phyloP scores from a whole-genome alignment of 2,329 filamentous ascomycete species.

The Pseudopithomyces maydicus region DNA sequence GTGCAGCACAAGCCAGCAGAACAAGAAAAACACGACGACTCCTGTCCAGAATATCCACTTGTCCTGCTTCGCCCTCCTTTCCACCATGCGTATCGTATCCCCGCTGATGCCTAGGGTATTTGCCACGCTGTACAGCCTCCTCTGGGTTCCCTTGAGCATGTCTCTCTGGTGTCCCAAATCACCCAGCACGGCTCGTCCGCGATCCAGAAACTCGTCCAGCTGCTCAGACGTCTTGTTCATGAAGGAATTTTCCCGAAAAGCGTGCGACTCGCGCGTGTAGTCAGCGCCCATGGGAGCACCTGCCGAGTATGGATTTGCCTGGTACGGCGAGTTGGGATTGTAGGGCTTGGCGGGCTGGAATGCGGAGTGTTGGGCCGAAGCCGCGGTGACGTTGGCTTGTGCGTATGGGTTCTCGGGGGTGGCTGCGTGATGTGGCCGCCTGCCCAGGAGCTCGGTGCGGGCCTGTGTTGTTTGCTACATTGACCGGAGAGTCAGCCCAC shows the following conservation, averaged over 20 bases:
- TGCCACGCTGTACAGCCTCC: conserved; percentile 85
- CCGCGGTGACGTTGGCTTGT: conserved; percentile 22
- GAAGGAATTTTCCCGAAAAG: conserved; percentile 87
- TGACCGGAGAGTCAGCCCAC: too few species aligned
- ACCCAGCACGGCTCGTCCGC: conserved; percentile 86
- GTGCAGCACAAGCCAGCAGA: conserved; percentile 90
- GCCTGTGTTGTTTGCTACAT: conserved; percentile 66
- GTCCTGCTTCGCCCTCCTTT: conserved; percentile 87
- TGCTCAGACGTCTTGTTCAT: conserved; percentile 80
- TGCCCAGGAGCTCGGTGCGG: conserved; percentile 80
- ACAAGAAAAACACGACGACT: conserved; percentile 82
- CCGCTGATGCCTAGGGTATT: conserved; percentile 93
- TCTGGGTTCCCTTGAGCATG: conserved; percentile 93
- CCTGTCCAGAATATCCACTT: conserved; percentile 97
- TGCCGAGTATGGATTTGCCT: conserved; percentile 48
- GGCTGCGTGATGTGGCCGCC: conserved; percentile 76
- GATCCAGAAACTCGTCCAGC: conserved; percentile 90
- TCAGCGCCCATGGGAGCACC: conserved; percentile 50
- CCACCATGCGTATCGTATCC: conserved; percentile 96
- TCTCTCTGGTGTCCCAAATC: conserved; percentile 90
- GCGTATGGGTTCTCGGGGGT: conserved; percentile 95
- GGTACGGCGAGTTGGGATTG: conserved; percentile 40
- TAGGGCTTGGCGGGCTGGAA: conserved; percentile 37
- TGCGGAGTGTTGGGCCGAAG: conserved; percentile 28
- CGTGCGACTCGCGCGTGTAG: conserved; percentile 76